A percentile compares a stretch with the other conserved stretches of the same genome.
Conservation (phyloP, 192 early-diverging fungal species). For the Linnemannia hyalina region DNA sequence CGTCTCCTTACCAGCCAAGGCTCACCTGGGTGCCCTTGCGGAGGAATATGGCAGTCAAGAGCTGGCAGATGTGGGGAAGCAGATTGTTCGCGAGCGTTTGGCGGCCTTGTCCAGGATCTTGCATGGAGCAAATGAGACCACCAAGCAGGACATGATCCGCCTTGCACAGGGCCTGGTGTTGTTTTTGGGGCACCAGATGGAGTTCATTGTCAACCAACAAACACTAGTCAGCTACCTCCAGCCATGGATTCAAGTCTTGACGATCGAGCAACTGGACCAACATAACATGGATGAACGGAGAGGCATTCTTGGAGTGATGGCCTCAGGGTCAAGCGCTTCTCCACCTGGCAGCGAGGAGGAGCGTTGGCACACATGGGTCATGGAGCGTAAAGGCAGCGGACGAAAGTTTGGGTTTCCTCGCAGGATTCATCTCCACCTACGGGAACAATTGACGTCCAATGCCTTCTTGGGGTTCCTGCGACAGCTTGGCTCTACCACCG, state of each 20-base stretch:
- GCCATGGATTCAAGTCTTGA: slow-evolving; percentile 36
- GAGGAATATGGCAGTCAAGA: slow-evolving; percentile 7
- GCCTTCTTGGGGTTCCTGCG: slow-evolving; percentile 39
- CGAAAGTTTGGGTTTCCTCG: slow-evolving; percentile 53
- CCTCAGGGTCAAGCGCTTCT: not conserved
- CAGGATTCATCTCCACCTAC: slow-evolving; percentile 34
- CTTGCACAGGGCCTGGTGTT: slow-evolving; percentile 22
- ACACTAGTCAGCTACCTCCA: slow-evolving; percentile 18
- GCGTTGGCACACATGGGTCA: slow-evolving; percentile 27
- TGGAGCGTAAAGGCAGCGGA: slow-evolving; percentile 10
- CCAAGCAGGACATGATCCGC: slow-evolving; percentile 22
- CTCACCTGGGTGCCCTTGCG: slow-evolving; percentile 2
- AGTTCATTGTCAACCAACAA: slow-evolving; percentile 32
- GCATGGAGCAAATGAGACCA: slow-evolving; percentile 34
- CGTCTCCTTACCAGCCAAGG: slow-evolving; percentile 13
- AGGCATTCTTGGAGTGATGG: slow-evolving; percentile 21
- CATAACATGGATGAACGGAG: slow-evolving; percentile 45
- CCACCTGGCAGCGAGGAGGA: not conserved
- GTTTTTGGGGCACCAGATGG: slow-evolving; percentile 33
- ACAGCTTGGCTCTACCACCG: slow-evolving; percentile 38
- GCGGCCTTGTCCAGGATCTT: slow-evolving; percentile 31
- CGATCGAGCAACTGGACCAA: slow-evolving; percentile 49
- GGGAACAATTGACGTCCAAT: slow-evolving; percentile 29
- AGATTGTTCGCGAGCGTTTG: slow-evolving; percentile 36
- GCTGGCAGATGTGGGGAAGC: slow-evolving; percentile 21